A percentile compares a stretch with the other conserved stretches of the same genome.
Evolutionary conservation across 1,284 basidiomycete species (phyloP).

Genomic region (Ustilago sp.): DNA sequence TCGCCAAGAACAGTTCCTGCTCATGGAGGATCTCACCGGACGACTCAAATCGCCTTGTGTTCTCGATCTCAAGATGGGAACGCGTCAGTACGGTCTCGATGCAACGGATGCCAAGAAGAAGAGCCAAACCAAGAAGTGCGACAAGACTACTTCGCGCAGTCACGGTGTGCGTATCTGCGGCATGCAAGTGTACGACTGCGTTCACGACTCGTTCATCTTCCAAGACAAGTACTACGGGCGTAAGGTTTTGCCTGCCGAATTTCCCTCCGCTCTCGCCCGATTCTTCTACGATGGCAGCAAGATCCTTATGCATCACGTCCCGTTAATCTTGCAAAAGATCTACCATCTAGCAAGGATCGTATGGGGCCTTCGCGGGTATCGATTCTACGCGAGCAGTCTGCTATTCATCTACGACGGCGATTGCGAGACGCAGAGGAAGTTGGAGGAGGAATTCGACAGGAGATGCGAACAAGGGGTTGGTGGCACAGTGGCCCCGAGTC

Average conservation of each 20-base stretch:
- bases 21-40: constrained; percentile 98
- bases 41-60: constrained; percentile 94
- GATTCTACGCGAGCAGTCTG: constrained; percentile 97
- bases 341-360: constrained; percentile 93
- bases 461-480: constrained; percentile 42
- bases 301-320: constrained; percentile 90
- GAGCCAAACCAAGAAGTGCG: constrained; percentile 98
- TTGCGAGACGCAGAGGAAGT: constrained; percentile 79
- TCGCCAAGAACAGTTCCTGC: constrained; percentile 96
- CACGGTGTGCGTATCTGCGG: constrained; percentile 95
- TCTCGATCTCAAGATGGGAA: constrained; percentile 98
- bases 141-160: constrained; percentile 89
- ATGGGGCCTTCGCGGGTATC: constrained; percentile 86
- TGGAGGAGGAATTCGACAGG: constrained; percentile 63
- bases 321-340: constrained; percentile 87
- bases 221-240: constrained; percentile 98
- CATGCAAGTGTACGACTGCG: constrained; percentile 83
- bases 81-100: constrained; percentile 96
- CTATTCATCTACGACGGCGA: constrained; percentile 99
- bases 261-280: constrained; percentile 81
- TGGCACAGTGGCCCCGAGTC: constrained; percentile 36
- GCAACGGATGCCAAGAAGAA: constrained; percentile 92
- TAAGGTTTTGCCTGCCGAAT: constrained; percentile 86
- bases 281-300: constrained; percentile 88
- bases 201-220: constrained; percentile 80